Base-by-base conservation (phyloP, 2,329 filamentous ascomycete species). In the Leptographium galeiforme region DNA sequence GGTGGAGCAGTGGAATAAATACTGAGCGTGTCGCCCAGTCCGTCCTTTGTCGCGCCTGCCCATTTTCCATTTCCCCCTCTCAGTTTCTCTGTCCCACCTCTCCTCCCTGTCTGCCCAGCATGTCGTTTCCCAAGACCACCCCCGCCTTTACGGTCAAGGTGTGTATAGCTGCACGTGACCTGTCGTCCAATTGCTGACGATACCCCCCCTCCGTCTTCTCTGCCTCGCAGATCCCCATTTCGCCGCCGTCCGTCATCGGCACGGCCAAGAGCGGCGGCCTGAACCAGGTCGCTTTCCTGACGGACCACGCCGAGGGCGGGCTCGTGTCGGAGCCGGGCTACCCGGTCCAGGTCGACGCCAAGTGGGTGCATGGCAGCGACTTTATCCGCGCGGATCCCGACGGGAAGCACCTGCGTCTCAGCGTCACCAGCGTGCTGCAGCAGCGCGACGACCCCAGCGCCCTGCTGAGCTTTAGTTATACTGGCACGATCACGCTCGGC, bases 61-160 rank as follows among this genome's bases (percentile, higher is more conserved):
- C 25, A 3, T 25, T 25, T 25, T 25, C 25, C n/a, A n/a, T 40
- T n/a, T 40, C 14, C 40, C 16, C 49, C 6, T 18, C 19, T 5
- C 16, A 30, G 4, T 12, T 2, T 39, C 32, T 16, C 19, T 2
- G 4, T 40, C 43, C 18, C 4, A 19, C 45, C 13, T 44, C 18
- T 4, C 38, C 32, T 8, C 12, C 16, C 18, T 7, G 43, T 25
- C 25, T 25, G 25, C 25, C 25, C 53, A 59, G 41, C 57, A 70
- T 69, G 66, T 59, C 67, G 18, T 70, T 69, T 55, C 63, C 68
- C 54, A 70, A 65, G 56, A 66, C 70, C 52, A 65, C 68, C 52
- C 69, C 69, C 6, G 69, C 69, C 57, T 71, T 71, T 56, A 69
- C 67, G 48, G 62, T 64, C 44, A 60, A 62, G 43, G 68, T 50